These are phyloP conservation scores for Calonectria pteridis DNA, from an alignment of 2,329 filamentous ascomycete genomes.

Conservation along the genomic window DNA sequence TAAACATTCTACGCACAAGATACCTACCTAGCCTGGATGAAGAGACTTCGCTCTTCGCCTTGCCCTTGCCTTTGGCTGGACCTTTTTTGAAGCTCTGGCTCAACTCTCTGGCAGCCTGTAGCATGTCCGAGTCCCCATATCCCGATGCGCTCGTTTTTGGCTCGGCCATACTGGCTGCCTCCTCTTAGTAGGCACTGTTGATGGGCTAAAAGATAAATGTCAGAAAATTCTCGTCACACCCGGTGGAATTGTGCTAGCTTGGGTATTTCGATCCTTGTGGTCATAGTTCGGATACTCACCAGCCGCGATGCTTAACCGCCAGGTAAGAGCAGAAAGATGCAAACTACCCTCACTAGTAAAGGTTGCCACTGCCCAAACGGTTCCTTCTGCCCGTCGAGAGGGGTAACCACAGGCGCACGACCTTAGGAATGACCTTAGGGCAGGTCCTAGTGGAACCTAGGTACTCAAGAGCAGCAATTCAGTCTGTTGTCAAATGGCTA, in stretches of 20 bases:
- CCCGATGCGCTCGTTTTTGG: slow-evolving; percentile 28
- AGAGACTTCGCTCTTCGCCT: neutral
- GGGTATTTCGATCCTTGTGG: neutral
- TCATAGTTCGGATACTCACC: neutral
- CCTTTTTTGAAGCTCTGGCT: slow-evolving; percentile 42
- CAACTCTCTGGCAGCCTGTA: slow-evolving; percentile 46
- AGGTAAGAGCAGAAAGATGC: neutral
- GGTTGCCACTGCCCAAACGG: neutral
- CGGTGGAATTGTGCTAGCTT: no score
- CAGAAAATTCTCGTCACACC: neutral
- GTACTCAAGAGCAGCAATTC: neutral
- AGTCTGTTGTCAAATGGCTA: neutral
- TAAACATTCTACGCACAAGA: neutral
- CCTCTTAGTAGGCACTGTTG: no score
- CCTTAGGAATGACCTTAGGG: no score
- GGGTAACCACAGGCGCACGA: neutral
- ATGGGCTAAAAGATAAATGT: neutral
- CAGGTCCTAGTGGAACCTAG: neutral
- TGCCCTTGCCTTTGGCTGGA: neutral
- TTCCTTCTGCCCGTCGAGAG: neutral
- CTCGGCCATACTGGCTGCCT: neutral
- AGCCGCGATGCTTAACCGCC: neutral
- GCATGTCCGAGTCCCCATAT: slow-evolving; percentile 41
- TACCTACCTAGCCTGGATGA: neutral
- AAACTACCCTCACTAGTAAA: neutral